Base-by-base conservation (phyloP, 345 rosid genomes). In the Triadica sebifera region DNA sequence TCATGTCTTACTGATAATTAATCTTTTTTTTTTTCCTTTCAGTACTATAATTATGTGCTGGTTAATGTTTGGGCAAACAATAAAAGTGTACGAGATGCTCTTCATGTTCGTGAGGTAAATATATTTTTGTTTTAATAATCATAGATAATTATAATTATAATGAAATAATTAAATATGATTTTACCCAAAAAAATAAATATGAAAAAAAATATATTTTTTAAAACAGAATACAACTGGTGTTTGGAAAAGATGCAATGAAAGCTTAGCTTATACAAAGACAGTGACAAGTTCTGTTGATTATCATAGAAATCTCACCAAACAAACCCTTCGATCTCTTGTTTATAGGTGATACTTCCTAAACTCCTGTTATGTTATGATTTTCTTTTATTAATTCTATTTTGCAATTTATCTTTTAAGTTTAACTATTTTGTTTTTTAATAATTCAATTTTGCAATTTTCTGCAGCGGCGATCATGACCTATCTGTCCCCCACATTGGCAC, bases 401-500 rank as follows among this genome's bases (percentile, higher is more conserved):
- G 34, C 34, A 29, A 29, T 29, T 29, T 29, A 29, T 29, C 1
- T 29, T 29, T 29, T 29, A 29, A 29, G 34, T 29, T n/a, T n/a
- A 29, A 29, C 1, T 29, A n/a, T 29, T 29, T 29, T 29, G 1
- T 69, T 7, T 8, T 49, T 13, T 2, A 3, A 1, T 43, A 13
- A 38, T 65, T 17, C n/a, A 65, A 65, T 65, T 19, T 67, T 47
- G 15, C 12, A 20, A 5, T 6, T 24, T 47, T 16, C 25, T 65
- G 57, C 77, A 82, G 85, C 47, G 85, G 85, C 11, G 85, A 82
- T 59, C 82, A 79, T 46, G 85, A 82, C 55, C 49, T 79, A 73
- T 74, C 81, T 4, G 68, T 79, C 46, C 80, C 85, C 3, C 78
- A 79, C 63, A 73, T 74, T 22, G 80, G 70, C 17, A 82, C 85